Conservation (phyloP, 2,329 filamentous ascomycete genomes). For the Fusarium nanum region DNA sequence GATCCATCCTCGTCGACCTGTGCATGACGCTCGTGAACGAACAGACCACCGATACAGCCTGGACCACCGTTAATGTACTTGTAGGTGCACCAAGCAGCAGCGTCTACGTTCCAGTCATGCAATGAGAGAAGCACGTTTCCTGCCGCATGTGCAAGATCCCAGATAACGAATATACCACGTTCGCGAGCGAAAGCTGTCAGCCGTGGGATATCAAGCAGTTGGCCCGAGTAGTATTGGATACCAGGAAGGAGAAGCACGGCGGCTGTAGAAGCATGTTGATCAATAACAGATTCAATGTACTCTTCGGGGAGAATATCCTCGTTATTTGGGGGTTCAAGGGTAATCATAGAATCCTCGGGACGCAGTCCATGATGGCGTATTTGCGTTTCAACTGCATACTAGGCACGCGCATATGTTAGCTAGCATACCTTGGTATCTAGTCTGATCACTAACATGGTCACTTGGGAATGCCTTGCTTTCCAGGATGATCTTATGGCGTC, state of each 20-base stretch:
- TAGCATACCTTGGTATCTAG: not conserved
- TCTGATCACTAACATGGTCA: conserved; percentile 69
- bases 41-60: conserved; percentile 79
- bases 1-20: conserved; percentile 56
- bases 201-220: conserved; percentile 79
- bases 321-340: conserved; percentile 68
- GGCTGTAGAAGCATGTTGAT: conserved; percentile 73
- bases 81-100: conserved; percentile 88
- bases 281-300: conserved; percentile 77
- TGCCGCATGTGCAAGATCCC: conserved; percentile 85
- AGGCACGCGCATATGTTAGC: conserved; percentile 9
- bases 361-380: conserved; percentile 74
- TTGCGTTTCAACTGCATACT: conserved; percentile 85
- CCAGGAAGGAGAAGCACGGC: conserved; percentile 82
- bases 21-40: conserved; percentile 79
- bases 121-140: conserved; percentile 81
- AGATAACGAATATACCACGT: conserved; percentile 76
- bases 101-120: conserved; percentile 88
- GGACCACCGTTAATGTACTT: conserved; percentile 89
- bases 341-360: conserved; percentile 73
- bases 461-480: conserved; percentile 89
- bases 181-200: conserved; percentile 80
- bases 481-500: conserved; percentile 77
- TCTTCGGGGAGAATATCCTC: conserved; percentile 71
- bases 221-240: conserved; percentile 88